Percentiles rank a stretch among this genome's conserved stretches.
phyloP scores from a whole-genome alignment of 768 basidiomycete species.

The Leccinum arenicola region DNA sequence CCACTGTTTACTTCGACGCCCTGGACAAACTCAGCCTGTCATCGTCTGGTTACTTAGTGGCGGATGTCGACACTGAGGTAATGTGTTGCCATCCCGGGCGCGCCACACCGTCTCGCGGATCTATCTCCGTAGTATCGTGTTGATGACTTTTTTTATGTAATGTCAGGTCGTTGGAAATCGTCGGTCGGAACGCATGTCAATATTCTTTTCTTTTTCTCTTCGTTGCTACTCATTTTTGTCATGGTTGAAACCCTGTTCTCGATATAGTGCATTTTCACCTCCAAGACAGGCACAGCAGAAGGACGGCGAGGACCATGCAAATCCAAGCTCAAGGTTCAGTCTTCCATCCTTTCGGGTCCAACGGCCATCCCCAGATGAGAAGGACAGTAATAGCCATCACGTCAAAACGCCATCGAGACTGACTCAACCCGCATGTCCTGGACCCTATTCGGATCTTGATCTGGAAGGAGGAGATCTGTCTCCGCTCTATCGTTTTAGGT shows the following conservation, averaged over 20 bases:
- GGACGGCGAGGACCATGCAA: neutral
- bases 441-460: neutral
- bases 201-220: conserved; percentile 10
- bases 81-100: neutral
- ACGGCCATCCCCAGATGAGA: conserved; percentile 12
- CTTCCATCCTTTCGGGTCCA: conserved; percentile 18
- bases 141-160: neutral
- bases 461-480: conserved; percentile 1
- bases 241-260: conserved; percentile 11
- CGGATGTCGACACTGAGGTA: conserved; percentile 11
- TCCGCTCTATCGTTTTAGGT: neutral
- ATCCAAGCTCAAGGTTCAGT: conserved; percentile 17
- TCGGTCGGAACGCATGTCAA: conserved; percentile 10
- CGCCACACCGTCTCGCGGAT: neutral
- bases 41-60: conserved; percentile 4
- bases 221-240: conserved; percentile 5
- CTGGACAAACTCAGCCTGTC: conserved; percentile 13
- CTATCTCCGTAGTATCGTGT: neutral
- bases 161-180: conserved; percentile 9
- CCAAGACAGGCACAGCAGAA: conserved; percentile 9
- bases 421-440: neutral
- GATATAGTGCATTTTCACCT: conserved; percentile 7
- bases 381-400: neutral
- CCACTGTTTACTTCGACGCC: conserved; percentile 27
- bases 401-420: conserved; percentile 4